A percentile compares a stretch with the other conserved stretches of the same genome.
Conservation (phyloP, 1,284 basidiomycete genomes). For the Leccinum ponderosum region DNA sequence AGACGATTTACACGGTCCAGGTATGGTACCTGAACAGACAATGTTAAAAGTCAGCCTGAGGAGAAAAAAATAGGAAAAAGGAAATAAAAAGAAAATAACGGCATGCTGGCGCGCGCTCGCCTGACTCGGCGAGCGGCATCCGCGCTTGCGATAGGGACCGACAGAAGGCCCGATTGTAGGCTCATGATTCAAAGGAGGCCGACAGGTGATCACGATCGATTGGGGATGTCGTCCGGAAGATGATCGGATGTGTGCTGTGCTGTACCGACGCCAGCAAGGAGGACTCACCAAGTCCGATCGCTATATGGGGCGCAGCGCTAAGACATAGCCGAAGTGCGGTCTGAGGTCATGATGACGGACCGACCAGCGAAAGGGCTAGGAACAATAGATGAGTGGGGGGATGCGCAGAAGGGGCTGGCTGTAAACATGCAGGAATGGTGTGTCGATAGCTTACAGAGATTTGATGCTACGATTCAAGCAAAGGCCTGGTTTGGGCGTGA, state of each 20-base stretch:
- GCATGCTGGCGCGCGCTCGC: constrained; percentile 10
- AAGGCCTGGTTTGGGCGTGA: constrained; percentile 10
- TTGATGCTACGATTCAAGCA: constrained; percentile 9
- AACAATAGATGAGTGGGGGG: neutral
- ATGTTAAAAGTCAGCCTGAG: constrained; percentile 14
- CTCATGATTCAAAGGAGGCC: neutral
- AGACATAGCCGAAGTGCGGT: neutral
- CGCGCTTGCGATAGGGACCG: constrained; percentile 7
- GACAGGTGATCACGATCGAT: constrained; percentile 9
- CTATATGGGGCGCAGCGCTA: neutral
- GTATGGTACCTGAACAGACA: constrained; percentile 10
- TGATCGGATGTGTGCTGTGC: constrained; percentile 3
- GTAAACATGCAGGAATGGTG: constrained; percentile 27
- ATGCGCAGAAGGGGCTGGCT: constrained; percentile 2
- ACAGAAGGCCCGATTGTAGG: neutral
- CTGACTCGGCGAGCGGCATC: neutral
- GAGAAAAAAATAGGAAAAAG: neutral
- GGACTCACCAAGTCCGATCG: neutral
- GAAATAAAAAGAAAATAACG: constrained; percentile 3
- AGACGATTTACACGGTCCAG: constrained; percentile 9
- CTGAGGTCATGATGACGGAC: neutral
- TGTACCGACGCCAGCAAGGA: neutral
- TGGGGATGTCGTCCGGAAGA: neutral
- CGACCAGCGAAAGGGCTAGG: neutral
- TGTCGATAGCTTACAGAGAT: constrained; percentile 13